Conservation (phyloP, 768 basidiomycete genomes). For the Phaeolepiota aurea region DNA sequence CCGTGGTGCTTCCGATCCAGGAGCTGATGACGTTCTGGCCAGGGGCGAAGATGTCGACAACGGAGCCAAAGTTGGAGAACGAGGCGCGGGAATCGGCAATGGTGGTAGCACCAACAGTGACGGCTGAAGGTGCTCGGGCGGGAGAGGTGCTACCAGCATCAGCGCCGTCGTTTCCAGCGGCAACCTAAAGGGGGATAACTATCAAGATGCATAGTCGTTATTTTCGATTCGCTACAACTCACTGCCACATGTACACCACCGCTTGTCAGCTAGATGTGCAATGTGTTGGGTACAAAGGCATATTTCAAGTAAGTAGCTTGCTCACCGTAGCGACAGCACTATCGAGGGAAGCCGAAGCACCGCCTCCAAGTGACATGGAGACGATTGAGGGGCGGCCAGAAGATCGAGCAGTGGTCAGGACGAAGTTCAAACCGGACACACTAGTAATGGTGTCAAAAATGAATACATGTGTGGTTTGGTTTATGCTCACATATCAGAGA, state of each 20-base stretch:
- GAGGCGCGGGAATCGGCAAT: conserved; percentile 19
- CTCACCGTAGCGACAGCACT: conserved; percentile 15
- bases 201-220: no score
- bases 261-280: conserved; percentile 11
- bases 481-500: conserved; percentile 10
- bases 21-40: conserved; percentile 20
- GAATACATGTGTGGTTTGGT: no score
- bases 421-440: conserved; percentile 18
- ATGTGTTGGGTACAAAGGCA: neutral
- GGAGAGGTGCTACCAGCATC: conserved; percentile 20
- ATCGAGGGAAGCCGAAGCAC: conserved; percentile 15
- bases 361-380: conserved; percentile 21
- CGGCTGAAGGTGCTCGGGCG: conserved; percentile 19
- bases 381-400: conserved; percentile 16
- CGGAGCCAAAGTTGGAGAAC: conserved; percentile 26
- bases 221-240: no score
- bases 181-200: conserved; percentile 6
- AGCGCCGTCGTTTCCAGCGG: conserved; percentile 19
- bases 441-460: no score
- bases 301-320: neutral
- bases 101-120: conserved; percentile 24
- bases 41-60: conserved; percentile 27
- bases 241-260: conserved; percentile 15
- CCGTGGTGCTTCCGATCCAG: conserved; percentile 15
- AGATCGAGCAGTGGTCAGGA: conserved; percentile 8